Percentiles rank a stretch among this genome's conserved stretches.
These are phyloP conservation scores for Pleurotus ostreatus DNA, from an alignment of 768 basidiomycete genomes.

Conservation along the genomic window DNA sequence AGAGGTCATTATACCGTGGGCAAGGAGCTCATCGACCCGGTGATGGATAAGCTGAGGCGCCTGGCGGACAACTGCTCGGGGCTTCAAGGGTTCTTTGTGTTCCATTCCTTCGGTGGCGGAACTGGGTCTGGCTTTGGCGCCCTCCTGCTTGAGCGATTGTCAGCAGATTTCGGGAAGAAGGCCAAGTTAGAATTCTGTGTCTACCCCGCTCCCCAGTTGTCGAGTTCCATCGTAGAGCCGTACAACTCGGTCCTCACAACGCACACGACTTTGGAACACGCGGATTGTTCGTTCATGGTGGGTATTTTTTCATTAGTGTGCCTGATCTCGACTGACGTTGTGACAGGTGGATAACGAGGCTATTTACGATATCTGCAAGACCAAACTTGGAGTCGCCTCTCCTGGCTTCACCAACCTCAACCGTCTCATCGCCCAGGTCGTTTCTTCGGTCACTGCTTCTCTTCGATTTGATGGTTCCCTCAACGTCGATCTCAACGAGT, in stretches of 20 bases:
- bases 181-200: constrained; percentile 98
- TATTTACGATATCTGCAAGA: constrained; percentile 99
- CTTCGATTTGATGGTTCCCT: constrained; percentile 96
- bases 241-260: constrained; percentile 98
- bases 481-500: constrained; percentile 97
- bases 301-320: constrained; percentile 14
- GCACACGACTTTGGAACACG: constrained; percentile 97
- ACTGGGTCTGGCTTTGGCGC: constrained; percentile 99
- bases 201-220: constrained; percentile 90
- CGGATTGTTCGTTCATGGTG: constrained; percentile 99
- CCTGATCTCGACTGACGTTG: constrained; percentile 7
- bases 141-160: constrained; percentile 90
- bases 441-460: constrained; percentile 96
- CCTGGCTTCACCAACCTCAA: constrained; percentile 95
- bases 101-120: constrained; percentile 99
- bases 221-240: constrained; percentile 95
- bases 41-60: constrained; percentile 93
- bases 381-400: constrained; percentile 77
- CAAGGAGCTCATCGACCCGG: constrained; percentile 95
- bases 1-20: constrained; percentile 99
- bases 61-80: constrained; percentile 96
- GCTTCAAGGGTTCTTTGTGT: constrained; percentile 98
- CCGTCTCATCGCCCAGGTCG: constrained; percentile 95
- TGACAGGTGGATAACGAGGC: constrained; percentile 95
- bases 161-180: constrained; percentile 98